A percentile compares a stretch with the other conserved stretches of the same genome.
Evolutionary conservation across 78 protist species (phyloP).

Genomic region (Tieghemostelium lacteum): DNA sequence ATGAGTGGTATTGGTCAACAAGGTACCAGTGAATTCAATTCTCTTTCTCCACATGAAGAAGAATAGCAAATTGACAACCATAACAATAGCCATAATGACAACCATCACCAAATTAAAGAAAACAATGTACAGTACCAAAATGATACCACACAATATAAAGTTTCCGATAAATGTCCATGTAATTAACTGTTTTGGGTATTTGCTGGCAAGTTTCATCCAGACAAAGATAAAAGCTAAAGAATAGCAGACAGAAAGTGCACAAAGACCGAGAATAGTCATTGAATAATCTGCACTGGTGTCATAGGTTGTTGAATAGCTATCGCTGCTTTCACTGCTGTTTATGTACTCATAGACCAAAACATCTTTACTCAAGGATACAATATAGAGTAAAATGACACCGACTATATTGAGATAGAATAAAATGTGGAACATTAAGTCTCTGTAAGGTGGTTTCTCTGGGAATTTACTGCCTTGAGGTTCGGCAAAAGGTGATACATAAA

Average conservation of each 20-base stretch:
- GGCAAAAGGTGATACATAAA: not conserved
- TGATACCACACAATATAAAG: not conserved
- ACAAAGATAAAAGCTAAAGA: constrained; percentile 17
- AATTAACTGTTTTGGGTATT: constrained; percentile 29
- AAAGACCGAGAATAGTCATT: not conserved
- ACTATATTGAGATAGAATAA: constrained; percentile 13
- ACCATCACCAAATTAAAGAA: constrained; percentile 24
- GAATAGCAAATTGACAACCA: constrained; percentile 1
- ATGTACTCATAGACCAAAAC: not conserved
- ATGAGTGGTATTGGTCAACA: constrained; percentile 15
- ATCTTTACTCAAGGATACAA: not conserved
- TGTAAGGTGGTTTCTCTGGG: constrained; percentile 16
- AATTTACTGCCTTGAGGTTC: not conserved
- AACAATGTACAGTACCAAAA: not conserved
- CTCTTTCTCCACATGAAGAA: constrained; percentile 19
- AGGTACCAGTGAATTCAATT: constrained; percentile 50
- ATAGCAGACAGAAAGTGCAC: not conserved
- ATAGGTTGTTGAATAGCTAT: not conserved
- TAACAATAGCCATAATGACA: not conserved
- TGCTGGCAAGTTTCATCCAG: constrained; percentile 29
- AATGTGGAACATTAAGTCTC: constrained; percentile 16
- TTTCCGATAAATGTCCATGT: constrained; percentile 6
- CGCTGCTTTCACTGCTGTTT: not conserved
- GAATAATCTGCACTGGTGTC: not conserved
- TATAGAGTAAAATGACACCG: constrained; percentile 4